phyloP scores from a whole-genome alignment of 176 grass and related monocot species.

The Ensete ventricosum region DNA sequence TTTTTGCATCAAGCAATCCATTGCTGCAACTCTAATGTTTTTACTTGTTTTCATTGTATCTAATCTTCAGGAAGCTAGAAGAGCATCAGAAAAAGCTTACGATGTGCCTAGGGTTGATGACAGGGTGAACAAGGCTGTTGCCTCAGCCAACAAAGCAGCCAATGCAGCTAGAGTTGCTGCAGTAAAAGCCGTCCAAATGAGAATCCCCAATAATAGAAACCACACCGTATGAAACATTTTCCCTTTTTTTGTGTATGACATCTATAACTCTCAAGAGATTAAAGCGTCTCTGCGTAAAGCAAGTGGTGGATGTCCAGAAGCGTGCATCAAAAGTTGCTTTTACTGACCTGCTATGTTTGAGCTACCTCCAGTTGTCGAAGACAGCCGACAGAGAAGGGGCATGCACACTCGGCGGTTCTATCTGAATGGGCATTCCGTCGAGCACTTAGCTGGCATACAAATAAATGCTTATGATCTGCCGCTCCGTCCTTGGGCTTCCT shows the following conservation, averaged over 20 bases:
- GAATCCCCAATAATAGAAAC: conserved; percentile 42
- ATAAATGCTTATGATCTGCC: no score
- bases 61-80: conserved; percentile 71
- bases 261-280: not conserved
- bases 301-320: not conserved
- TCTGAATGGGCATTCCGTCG: no score
- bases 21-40: not conserved
- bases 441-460: no score
- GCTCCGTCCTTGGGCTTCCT: no score
- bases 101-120: conserved; percentile 72
- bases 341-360: not conserved
- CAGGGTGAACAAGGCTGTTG: conserved; percentile 75
- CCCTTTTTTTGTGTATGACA: conserved; percentile 21
- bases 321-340: not conserved
- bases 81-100: conserved; percentile 85
- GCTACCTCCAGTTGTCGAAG: not conserved
- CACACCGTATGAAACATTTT: conserved; percentile 49
- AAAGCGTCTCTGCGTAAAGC: not conserved
- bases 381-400: not conserved
- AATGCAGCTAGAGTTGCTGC: conserved; percentile 91
- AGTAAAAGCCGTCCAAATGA: conserved; percentile 87
- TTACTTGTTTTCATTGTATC: not conserved
- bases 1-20: not conserved
- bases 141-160: conserved; percentile 83
- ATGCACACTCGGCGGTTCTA: no score